Conservation (phyloP, 2,329 filamentous ascomycete species). For the Basipetospora chlamydospora region DNA sequence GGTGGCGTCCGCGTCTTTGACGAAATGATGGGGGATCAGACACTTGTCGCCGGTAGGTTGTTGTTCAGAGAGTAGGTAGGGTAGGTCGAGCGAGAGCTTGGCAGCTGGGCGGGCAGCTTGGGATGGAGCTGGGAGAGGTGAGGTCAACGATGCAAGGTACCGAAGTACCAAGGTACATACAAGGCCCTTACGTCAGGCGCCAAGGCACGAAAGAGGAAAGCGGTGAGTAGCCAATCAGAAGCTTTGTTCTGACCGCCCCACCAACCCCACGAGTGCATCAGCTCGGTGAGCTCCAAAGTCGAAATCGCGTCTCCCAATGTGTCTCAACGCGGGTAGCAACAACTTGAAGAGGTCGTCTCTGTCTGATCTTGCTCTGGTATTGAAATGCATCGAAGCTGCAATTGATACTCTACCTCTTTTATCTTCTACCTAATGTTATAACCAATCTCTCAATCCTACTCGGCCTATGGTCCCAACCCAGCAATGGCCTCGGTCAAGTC, state of each 20-base stretch:
- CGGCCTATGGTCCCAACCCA: background rate
- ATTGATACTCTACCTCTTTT: no score
- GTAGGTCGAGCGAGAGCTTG: background rate
- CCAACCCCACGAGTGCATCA: background rate
- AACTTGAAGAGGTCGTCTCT: no score
- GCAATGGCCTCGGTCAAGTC: constrained; percentile 90
- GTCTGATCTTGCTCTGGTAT: no score
- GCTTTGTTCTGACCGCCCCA: background rate
- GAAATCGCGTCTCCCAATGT: background rate
- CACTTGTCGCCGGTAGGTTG: no score
- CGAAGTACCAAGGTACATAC: background rate
- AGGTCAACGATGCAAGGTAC: background rate
- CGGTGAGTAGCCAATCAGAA: constrained; percentile 3
- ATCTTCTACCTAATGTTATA: no score
- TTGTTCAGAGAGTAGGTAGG: no score
- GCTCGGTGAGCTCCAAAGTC: constrained; percentile 1
- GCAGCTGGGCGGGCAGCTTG: background rate
- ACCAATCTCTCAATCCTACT: no score
- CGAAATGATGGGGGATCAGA: no score
- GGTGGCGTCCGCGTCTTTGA: no score
- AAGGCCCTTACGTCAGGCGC: constrained; percentile 4
- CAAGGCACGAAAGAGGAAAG: background rate
- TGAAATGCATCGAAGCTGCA: no score
- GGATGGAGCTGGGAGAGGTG: background rate
- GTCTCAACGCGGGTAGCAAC: no score